Base-by-base conservation (phyloP, 2,329 filamentous ascomycete genomes). In the Pyrenochaeta sp. region DNA sequence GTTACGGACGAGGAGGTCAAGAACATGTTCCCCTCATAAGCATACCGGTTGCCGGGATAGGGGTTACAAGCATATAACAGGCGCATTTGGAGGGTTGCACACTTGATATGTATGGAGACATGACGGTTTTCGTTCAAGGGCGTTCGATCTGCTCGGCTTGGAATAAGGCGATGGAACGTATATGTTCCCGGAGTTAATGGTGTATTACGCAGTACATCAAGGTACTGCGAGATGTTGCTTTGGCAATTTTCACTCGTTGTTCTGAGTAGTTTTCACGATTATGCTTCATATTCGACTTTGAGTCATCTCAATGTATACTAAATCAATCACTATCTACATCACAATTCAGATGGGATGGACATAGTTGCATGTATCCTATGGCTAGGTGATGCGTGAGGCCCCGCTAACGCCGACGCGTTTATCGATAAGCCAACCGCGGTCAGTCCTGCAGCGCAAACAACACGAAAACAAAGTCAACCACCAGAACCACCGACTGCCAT, bases 1-100 rank as follows among this genome's bases (percentile, higher is more conserved):
- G 77, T 93, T 43, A 90, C 81, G 58, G 88, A 93, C 52, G 88
- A 92, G 69, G 89, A 93, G 73, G 49, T 65, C 19, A 58, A 53
- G 46, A 64, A 63, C 21, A 67, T 68, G 62, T 68, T 69, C 29
- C 66, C 66, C 7, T 51, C 46, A 11, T 61, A 35, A 40, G 10
- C n/a, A n/a, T n/a, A n/a, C 9, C 22, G 28, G 8, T 15, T 11
- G n/a, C 1, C 11, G 29, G 22, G 21, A 34, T 29, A 29, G 28
- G n/a, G n/a, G n/a, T n/a, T 32, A 17, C 13, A 19, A 32, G 30
- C 17, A 21, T 19, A 9, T 5, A 7, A 13, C 21, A 11, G 30
- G 17, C 7, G 30, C 13, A 21, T 13, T 20, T 21, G 10, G 15
- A 19, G 17, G 7, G 15, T 4, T n/a, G 7, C n/a, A 27, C 10